These are phyloP conservation scores for Hypoxylon fragiforme DNA, from an alignment of 495 filamentous ascomycete genomes.

Conservation along the genomic window DNA sequence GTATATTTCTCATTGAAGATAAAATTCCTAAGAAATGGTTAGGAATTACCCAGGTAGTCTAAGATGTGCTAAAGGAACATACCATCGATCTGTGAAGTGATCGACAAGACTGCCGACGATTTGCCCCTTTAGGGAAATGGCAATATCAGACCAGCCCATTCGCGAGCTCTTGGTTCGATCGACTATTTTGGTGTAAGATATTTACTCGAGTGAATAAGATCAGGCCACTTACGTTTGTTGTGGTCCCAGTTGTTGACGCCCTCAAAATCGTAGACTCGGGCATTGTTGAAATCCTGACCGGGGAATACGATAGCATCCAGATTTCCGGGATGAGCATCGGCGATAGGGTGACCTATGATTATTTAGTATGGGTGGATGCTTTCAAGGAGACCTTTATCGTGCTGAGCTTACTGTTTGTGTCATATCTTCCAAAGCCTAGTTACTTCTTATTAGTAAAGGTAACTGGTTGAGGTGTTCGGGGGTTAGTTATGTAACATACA, in stretches of 20 bases:
- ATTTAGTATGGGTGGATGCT: conserved; percentile 24
- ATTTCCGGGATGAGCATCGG: conserved; percentile 82
- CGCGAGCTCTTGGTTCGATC: conserved; percentile 76
- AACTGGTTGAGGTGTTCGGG: not conserved
- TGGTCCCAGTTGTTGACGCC: conserved; percentile 81
- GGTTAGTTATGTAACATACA: conserved; percentile 40
- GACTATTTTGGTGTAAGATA: conserved; percentile 47
- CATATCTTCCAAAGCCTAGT: conserved; percentile 64
- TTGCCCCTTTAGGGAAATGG: conserved; percentile 77
- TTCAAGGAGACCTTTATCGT: not conserved
- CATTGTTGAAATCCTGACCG: conserved; percentile 96
- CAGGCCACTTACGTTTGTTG: conserved; percentile 63
- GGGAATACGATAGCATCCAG: conserved; percentile 77
- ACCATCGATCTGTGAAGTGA: conserved; percentile 87
- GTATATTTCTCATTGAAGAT: conserved; percentile 85
- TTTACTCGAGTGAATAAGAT: not conserved
- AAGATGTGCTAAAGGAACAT: not conserved
- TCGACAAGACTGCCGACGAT: conserved; percentile 74
- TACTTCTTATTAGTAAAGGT: conserved; percentile 25
- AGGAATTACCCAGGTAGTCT: not conserved
- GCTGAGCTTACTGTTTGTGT: conserved; percentile 54
- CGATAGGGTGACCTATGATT: conserved; percentile 69
- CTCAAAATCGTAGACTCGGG: conserved; percentile 81
- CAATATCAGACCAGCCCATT: conserved; percentile 95
- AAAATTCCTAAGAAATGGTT: conserved; percentile 62